phyloP scores from a whole-genome alignment of 2,329 filamentous ascomycete genomes.

The Triangularia setosa region DNA sequence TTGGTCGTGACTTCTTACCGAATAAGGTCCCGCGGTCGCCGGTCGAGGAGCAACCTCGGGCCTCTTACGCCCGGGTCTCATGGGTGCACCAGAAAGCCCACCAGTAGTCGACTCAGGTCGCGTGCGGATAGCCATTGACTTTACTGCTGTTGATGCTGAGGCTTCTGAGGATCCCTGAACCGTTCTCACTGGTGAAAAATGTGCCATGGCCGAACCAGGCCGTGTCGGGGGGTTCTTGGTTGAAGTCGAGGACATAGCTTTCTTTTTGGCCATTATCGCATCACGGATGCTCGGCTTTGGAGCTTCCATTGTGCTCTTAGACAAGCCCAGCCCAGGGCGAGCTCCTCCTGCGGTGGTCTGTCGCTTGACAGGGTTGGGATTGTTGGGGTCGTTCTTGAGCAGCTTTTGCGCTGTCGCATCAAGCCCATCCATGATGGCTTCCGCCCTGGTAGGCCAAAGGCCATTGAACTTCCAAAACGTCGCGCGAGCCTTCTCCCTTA shows the following conservation, averaged over 20 bases:
- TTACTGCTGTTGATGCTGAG: slow-evolving; percentile 34
- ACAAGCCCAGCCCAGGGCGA: slow-evolving; percentile 57
- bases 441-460: slow-evolving; percentile 74
- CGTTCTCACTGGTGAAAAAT: slow-evolving; percentile 51
- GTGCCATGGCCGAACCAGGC: slow-evolving; percentile 62
- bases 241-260: slow-evolving; percentile 41
- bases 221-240: slow-evolving; percentile 39
- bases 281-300: slow-evolving; percentile 71
- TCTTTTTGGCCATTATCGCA: slow-evolving; percentile 79
- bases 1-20: slow-evolving; percentile 51
- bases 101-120: slow-evolving; percentile 47
- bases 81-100: slow-evolving; percentile 60
- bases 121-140: slow-evolving; percentile 37
- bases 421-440: slow-evolving; percentile 73
- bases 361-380: slow-evolving; percentile 66
- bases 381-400: slow-evolving; percentile 77
- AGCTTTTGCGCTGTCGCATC: slow-evolving; percentile 75
- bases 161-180: slow-evolving; percentile 37
- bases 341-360: slow-evolving; percentile 37
- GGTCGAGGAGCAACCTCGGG: slow-evolving; percentile 57
- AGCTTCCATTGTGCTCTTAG: slow-evolving; percentile 56
- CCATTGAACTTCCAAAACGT: slow-evolving; percentile 82
- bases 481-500: slow-evolving; percentile 78
- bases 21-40: slow-evolving; percentile 63
- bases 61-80: slow-evolving; percentile 56